These are phyloP conservation scores for Ambrosia hybrid DNA, from an alignment of 140 eudicot species.

Conservation along the genomic window DNA sequence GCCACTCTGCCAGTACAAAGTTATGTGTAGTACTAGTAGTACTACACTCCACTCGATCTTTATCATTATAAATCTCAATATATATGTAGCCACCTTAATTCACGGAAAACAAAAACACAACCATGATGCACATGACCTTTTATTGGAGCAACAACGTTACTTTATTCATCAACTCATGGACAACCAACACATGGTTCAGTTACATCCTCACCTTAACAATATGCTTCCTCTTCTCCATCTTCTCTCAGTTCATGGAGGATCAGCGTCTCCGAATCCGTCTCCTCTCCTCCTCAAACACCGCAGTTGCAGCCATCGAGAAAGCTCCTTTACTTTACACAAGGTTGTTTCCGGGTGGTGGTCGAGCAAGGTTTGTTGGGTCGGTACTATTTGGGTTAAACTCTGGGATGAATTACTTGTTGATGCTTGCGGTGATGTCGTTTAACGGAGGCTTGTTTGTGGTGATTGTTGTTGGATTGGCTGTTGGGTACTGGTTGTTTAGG, in stretches of 20 bases:
- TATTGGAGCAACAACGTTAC: slow-evolving; percentile 69
- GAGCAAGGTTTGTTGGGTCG: slow-evolving; percentile 37
- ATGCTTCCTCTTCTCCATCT: slow-evolving; percentile 50
- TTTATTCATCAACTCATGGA: slow-evolving; percentile 71
- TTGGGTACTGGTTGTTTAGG: slow-evolving; percentile 51
- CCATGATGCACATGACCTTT: slow-evolving; percentile 93
- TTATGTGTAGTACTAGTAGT: slow-evolving; percentile 31
- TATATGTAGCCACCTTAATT: slow-evolving; percentile 14
- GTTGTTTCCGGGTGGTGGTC: slow-evolving; percentile 24
- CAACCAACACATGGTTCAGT: slow-evolving; percentile 47
- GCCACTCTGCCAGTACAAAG: slow-evolving; percentile 11
- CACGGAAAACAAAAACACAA: slow-evolving; percentile 12
- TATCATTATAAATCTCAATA: slow-evolving; percentile 9
- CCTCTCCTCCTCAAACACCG: slow-evolving; percentile 26
- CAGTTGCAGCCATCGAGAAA: not conserved
- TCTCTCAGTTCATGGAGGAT: slow-evolving; percentile 77
- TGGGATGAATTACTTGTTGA: slow-evolving; percentile 50
- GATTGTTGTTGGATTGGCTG: slow-evolving; percentile 46
- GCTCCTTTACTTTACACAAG: slow-evolving; percentile 29
- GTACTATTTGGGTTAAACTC: slow-evolving; percentile 44
- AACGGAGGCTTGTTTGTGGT: slow-evolving; percentile 56
- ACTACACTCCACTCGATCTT: slow-evolving; percentile 36
- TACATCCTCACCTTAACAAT: slow-evolving; percentile 49
- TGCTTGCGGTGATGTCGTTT: slow-evolving; percentile 65
- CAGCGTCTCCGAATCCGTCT: slow-evolving; percentile 52